Conservation (phyloP, 164 flowering plant genomes). For the Warburgia ugandensis region DNA sequence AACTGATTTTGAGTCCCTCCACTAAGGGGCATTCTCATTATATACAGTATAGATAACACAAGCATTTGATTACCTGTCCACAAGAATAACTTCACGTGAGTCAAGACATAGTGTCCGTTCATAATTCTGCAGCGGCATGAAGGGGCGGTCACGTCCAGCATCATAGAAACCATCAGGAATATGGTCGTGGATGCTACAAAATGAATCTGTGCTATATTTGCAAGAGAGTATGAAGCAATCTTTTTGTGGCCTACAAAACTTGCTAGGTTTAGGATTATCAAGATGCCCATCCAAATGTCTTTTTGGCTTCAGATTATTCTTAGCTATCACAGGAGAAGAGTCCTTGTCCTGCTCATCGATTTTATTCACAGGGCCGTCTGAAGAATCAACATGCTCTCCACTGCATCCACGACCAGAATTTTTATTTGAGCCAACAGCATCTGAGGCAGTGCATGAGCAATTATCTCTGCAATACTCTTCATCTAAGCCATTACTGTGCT, state of each 20-base stretch:
- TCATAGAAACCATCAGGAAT: slow-evolving; percentile 96
- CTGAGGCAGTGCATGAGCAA: slow-evolving; percentile 22
- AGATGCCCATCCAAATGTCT: slow-evolving; percentile 65
- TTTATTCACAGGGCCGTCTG: slow-evolving; percentile 11
- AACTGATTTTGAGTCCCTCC: no score
- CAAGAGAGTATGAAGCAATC: slow-evolving; percentile 33
- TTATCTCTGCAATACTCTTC: slow-evolving; percentile 17
- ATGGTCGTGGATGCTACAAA: slow-evolving; percentile 59
- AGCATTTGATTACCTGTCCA: slow-evolving; percentile 57
- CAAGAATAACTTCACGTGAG: slow-evolving; percentile 89
- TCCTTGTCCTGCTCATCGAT: slow-evolving; percentile 22
- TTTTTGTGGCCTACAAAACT: slow-evolving; percentile 42
- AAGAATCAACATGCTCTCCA: slow-evolving; percentile 18
- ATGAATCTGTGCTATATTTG: slow-evolving; percentile 61
- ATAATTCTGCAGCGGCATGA: slow-evolving; percentile 55
- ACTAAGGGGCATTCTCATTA: not conserved
- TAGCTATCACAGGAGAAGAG: slow-evolving; percentile 23
- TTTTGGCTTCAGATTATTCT: slow-evolving; percentile 27
- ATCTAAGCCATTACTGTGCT: slow-evolving; percentile 12
- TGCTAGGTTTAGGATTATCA: slow-evolving; percentile 83
- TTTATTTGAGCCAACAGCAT: slow-evolving; percentile 16
- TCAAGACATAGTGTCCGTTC: slow-evolving; percentile 46
- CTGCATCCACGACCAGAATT: slow-evolving; percentile 18
- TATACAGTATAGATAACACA: not conserved
- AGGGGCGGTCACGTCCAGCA: slow-evolving; percentile 92